Percentiles rank a stretch among this genome's conserved stretches.
These are phyloP conservation scores for Botryotinia globosa DNA, from an alignment of 2,329 filamentous ascomycete species.

Conservation along the genomic window DNA sequence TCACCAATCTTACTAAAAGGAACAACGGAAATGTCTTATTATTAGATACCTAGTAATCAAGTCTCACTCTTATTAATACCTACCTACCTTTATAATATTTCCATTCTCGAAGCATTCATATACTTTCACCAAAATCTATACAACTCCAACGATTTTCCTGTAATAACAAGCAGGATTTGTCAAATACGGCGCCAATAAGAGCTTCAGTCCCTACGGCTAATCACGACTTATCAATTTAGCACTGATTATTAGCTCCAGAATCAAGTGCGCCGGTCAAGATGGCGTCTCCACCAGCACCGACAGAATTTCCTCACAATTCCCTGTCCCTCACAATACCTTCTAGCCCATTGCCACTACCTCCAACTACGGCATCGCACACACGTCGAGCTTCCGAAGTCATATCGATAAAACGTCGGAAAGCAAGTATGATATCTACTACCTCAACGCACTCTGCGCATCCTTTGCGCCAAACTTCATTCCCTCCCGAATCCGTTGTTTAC, in stretches of 20 bases:
- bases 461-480: constrained; percentile 78
- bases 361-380: constrained; percentile 51
- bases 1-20: background rate
- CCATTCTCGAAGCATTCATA: background rate
- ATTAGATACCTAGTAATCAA: background rate
- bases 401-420: constrained; percentile 66
- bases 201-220: background rate
- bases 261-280: constrained; percentile 24
- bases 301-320: constrained; percentile 44
- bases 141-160: background rate
- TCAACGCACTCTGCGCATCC: constrained; percentile 58
- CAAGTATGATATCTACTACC: constrained; percentile 58
- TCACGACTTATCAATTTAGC: background rate
- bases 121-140: background rate
- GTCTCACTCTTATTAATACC: background rate
- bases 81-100: background rate
- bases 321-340: constrained; percentile 45
- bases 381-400: constrained; percentile 52
- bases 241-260: background rate
- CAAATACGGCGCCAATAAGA: background rate
- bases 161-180: background rate
- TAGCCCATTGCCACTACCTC: constrained; percentile 50
- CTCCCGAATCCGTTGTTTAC: constrained; percentile 54
- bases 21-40: background rate
- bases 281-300: constrained; percentile 35